A percentile compares a stretch with the other conserved stretches of the same genome.
phyloP scores from a whole-genome alignment of 768 basidiomycete species.

The Dacryopinax primogenitus region DNA sequence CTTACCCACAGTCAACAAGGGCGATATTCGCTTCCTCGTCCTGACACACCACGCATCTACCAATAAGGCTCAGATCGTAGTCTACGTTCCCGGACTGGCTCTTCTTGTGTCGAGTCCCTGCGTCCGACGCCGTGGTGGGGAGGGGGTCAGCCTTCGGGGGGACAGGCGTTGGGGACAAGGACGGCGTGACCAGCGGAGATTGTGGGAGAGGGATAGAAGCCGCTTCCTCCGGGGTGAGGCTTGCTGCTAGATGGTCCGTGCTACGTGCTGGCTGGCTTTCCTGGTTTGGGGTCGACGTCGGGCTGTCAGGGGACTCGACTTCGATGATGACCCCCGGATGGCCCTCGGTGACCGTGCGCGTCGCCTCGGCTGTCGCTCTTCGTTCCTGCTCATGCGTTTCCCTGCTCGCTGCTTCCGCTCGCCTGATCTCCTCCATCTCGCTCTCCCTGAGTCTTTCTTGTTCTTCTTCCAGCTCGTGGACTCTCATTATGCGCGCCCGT shows the following conservation, averaged over 20 bases:
- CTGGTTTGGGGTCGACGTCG: neutral
- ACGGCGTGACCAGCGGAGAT: neutral
- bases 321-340: neutral
- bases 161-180: neutral
- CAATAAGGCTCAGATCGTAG: conserved; percentile 29
- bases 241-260: neutral
- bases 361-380: neutral
- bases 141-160: neutral
- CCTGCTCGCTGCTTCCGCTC: conserved; percentile 12
- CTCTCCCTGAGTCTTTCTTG: conserved; percentile 1
- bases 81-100: neutral
- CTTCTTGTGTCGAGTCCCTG: neutral
- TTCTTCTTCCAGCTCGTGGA: conserved; percentile 31
- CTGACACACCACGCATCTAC: conserved; percentile 84
- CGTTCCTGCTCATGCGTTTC: neutral
- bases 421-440: conserved; percentile 16
- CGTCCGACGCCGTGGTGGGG: neutral
- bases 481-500: conserved; percentile 36
- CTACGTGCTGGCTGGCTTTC: neutral
- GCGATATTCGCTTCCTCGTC: conserved; percentile 91
- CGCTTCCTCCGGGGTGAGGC: conserved; percentile 7
- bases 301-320: neutral
- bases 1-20: conserved; percentile 86
- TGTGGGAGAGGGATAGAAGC: conserved; percentile 3
- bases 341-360: neutral